Evolutionary conservation across 2,329 filamentous ascomycete genomes (phyloP).

Genomic region (Aureobasidium sp.): DNA sequence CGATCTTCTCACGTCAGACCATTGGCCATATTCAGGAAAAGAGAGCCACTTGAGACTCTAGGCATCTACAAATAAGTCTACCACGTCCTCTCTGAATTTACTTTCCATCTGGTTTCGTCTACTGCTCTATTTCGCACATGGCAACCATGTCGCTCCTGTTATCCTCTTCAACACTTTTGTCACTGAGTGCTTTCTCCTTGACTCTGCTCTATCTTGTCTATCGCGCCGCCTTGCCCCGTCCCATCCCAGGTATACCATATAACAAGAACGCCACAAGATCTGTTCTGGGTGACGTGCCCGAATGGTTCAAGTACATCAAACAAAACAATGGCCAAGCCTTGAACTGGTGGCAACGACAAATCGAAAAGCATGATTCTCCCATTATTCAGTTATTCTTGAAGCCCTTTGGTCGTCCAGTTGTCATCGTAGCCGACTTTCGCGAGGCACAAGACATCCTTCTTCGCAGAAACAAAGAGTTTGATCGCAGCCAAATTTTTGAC

Average conservation of each 20-base stretch:
- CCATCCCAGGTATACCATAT: conserved; percentile 43
- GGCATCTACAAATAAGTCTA: neutral
- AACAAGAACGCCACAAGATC: conserved; percentile 31
- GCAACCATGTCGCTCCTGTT: neutral
- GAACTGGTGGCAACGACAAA: conserved; percentile 17
- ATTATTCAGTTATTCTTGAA: conserved; percentile 44
- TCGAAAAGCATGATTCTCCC: conserved; percentile 29
- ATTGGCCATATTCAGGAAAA: neutral
- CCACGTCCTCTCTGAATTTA: neutral
- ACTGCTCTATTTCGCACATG: neutral
- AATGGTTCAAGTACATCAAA: conserved; percentile 32
- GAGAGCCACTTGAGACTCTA: neutral
- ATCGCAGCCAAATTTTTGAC: conserved; percentile 33
- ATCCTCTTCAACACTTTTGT: neutral
- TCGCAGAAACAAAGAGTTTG: conserved; percentile 40
- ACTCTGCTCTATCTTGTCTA: conserved; percentile 19
- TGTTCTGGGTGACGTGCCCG: conserved; percentile 40
- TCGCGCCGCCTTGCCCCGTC: conserved; percentile 32
- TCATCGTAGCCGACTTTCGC: conserved; percentile 39
- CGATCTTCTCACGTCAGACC: neutral
- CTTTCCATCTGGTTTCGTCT: neutral
- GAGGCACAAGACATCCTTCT: conserved; percentile 42
- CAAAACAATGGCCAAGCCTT: conserved; percentile 24
- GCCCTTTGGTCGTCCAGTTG: conserved; percentile 37
- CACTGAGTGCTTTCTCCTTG: neutral